Conservation (phyloP, 768 basidiomycete genomes). For the Rhodotorula paludigena region DNA sequence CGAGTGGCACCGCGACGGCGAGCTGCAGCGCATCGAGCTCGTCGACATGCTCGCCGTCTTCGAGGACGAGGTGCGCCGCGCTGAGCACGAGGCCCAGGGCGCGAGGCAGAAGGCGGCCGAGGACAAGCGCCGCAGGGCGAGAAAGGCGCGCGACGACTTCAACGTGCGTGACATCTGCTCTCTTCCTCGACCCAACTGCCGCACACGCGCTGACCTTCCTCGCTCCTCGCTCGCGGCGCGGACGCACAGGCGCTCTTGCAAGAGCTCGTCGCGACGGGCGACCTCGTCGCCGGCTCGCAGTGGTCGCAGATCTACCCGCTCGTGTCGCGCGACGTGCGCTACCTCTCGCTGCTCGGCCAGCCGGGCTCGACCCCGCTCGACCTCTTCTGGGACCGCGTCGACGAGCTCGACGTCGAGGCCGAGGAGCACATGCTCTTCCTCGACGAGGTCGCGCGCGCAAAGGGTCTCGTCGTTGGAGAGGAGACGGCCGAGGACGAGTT, state of each 20-base stretch:
- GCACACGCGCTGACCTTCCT: neutral
- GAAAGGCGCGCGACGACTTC: slow-evolving; percentile 88
- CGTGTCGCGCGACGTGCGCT: slow-evolving; percentile 73
- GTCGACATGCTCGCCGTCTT: slow-evolving; percentile 88
- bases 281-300: slow-evolving; percentile 73
- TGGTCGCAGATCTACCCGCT: slow-evolving; percentile 84
- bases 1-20: slow-evolving; percentile 70
- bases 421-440: slow-evolving; percentile 70
- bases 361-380: slow-evolving; percentile 89
- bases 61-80: slow-evolving; percentile 84
- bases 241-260: slow-evolving; percentile 60
- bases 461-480: slow-evolving; percentile 39
- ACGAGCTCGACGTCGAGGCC: slow-evolving; percentile 76
- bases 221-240: too few species aligned
- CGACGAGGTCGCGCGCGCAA: slow-evolving; percentile 46
- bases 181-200: neutral
- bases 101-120: slow-evolving; percentile 72
- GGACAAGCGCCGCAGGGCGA: slow-evolving; percentile 73
- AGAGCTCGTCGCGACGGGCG: slow-evolving; percentile 61
- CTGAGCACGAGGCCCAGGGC: slow-evolving; percentile 87
- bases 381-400: slow-evolving; percentile 90
- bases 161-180: slow-evolving; percentile 53
- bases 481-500: slow-evolving; percentile 45
- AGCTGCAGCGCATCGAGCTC: slow-evolving; percentile 75
- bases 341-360: slow-evolving; percentile 75